These are phyloP conservation scores for Aspergillus nanangensis DNA, from an alignment of 495 filamentous ascomycete genomes.

Conservation along the genomic window DNA sequence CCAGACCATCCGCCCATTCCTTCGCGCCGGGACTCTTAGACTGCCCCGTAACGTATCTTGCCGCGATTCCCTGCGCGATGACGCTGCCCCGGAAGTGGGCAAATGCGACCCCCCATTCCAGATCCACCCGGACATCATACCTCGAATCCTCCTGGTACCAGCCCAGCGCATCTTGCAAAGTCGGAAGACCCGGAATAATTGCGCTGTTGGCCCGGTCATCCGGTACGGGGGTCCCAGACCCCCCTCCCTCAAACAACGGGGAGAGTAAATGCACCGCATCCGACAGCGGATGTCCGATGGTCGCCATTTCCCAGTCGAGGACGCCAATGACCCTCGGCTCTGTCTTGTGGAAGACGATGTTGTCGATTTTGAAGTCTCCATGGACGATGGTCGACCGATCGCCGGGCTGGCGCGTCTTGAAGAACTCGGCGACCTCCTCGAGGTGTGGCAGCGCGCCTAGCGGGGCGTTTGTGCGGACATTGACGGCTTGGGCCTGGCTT, in stretches of 20 bases:
- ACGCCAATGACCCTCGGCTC: conserved; percentile 9
- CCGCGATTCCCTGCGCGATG: conserved; percentile 6
- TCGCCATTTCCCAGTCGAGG: conserved; percentile 11
- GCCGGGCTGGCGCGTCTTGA: background rate
- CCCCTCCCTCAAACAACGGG: background rate
- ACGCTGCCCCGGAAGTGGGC: conserved; percentile 1
- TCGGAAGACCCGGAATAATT: conserved; percentile 1
- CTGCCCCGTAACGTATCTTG: conserved; percentile 1
- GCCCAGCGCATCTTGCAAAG: background rate
- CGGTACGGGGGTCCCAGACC: background rate
- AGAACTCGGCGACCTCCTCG: conserved; percentile 1
- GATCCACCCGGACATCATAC: conserved; percentile 1
- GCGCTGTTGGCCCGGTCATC: background rate
- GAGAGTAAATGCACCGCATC: conserved; percentile 1
- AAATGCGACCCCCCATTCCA: conserved; percentile 4
- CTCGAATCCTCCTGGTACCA: background rate
- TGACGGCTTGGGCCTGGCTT: background rate
- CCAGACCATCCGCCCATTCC: conserved; percentile 2
- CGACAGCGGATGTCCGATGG: conserved; percentile 7
- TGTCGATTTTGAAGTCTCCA: conserved; percentile 6
- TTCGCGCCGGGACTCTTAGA: conserved; percentile 5
- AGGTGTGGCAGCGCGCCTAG: conserved; percentile 4
- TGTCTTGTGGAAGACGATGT: conserved; percentile 8
- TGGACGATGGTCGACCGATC: conserved; percentile 3
- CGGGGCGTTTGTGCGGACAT: background rate